Evolutionary conservation across 75 land plant species (phyloP).

Genomic region (Cunninghamia lanceolata): DNA sequence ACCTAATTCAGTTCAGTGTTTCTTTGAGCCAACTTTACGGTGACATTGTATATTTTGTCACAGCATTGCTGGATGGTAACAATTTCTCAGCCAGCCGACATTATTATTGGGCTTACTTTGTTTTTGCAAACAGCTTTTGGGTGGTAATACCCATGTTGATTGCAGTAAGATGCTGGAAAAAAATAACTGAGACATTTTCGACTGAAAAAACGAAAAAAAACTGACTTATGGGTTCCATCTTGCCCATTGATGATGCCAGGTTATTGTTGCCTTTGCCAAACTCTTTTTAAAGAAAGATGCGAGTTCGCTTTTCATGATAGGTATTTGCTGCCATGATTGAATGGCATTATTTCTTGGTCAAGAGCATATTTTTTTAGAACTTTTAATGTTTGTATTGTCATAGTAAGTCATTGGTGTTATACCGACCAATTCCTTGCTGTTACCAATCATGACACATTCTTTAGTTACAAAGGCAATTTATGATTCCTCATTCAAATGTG

Average conservation of each 20-base stretch:
- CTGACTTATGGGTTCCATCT: background rate
- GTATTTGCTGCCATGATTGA: background rate
- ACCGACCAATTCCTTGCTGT: background rate
- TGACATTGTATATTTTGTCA: constrained; percentile 53
- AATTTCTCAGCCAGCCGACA: constrained; percentile 45
- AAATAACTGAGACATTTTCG: constrained; percentile 48
- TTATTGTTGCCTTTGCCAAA: background rate
- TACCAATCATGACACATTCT: too few species aligned
- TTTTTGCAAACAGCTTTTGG: constrained; percentile 72
- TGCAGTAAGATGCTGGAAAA: constrained; percentile 64
- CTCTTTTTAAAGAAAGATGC: background rate
- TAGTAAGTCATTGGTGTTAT: background rate
- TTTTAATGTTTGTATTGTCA: background rate
- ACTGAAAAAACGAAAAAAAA: constrained; percentile 17
- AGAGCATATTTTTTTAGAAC: background rate
- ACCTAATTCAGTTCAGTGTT: constrained; percentile 67
- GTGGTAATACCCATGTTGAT: constrained; percentile 68
- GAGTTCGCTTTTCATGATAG: background rate
- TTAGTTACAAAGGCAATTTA: too few species aligned
- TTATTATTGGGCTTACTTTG: constrained; percentile 76
- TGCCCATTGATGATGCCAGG: background rate
- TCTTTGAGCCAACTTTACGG: constrained; percentile 85
- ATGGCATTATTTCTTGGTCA: background rate
- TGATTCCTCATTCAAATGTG: background rate
- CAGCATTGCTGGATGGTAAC: constrained; percentile 64